Evolutionary conservation across 257 asterid species (phyloP).

Genomic region (Solanum ossicruentum): DNA sequence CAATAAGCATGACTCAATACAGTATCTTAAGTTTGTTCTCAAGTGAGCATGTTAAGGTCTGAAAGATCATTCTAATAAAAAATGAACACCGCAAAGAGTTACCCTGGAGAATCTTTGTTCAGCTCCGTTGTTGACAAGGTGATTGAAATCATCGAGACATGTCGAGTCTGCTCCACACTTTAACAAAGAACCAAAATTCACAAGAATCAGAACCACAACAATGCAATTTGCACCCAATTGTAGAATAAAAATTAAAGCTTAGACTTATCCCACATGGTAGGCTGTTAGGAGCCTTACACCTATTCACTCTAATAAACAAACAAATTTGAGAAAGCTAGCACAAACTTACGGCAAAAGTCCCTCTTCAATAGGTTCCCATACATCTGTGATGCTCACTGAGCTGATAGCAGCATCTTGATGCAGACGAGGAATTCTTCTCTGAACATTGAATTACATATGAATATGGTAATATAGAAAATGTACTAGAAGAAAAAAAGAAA

Average conservation of each 20-base stretch:
- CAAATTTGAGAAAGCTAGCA: not conserved
- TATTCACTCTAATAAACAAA: not conserved
- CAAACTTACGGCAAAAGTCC: slow-evolving; percentile 84
- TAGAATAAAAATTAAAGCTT: not conserved
- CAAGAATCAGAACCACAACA: not conserved
- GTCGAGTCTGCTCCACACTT: slow-evolving; percentile 98
- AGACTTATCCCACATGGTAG: not conserved
- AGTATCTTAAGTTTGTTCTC: not conserved
- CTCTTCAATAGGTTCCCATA: slow-evolving; percentile 97
- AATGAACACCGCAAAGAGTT: not conserved
- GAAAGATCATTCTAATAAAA: not conserved
- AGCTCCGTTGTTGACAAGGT: slow-evolving; percentile 73
- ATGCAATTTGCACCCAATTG: not conserved
- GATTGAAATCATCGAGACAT: slow-evolving; percentile 89
- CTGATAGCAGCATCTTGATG: slow-evolving; percentile 85
- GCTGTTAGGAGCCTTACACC: not conserved
- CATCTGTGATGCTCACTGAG: slow-evolving; percentile 82
- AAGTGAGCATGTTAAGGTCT: not conserved
- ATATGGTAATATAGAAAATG: not conserved
- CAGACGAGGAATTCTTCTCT: slow-evolving; percentile 75
- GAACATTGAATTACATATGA: slow-evolving; percentile 1
- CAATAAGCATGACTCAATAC: not conserved
- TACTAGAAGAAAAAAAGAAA: not conserved
- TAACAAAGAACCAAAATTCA: slow-evolving; percentile 2
- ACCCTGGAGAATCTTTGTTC: slow-evolving; percentile 90